phyloP scores from a whole-genome alignment of 2,329 filamentous ascomycete genomes.

The Blastomyces parvus region DNA sequence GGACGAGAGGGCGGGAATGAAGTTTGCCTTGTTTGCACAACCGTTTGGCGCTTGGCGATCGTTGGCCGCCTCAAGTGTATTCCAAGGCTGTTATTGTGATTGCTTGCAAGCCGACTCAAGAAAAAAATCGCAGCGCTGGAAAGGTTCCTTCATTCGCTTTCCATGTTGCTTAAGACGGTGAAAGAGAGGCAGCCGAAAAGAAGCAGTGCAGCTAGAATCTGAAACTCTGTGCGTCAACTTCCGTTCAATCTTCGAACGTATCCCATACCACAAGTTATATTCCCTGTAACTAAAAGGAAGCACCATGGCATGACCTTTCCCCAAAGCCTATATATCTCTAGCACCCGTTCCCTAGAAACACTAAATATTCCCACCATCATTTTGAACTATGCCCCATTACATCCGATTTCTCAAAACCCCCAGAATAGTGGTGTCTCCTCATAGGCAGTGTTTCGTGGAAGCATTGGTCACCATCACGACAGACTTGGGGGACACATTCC shows the following conservation, averaged over 20 bases:
- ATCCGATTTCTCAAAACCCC: constrained; percentile 61
- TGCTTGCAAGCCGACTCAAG: background rate
- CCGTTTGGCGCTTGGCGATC: background rate
- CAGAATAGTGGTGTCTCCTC: constrained; percentile 27
- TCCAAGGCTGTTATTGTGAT: background rate
- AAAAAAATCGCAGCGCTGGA: background rate
- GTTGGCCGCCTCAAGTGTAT: no score
- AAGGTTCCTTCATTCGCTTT: background rate
- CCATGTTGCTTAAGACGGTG: background rate
- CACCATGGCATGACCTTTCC: background rate
- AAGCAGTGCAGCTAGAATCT: background rate
- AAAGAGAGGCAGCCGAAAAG: background rate
- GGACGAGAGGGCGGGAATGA: no score
- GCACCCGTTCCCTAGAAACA: background rate
- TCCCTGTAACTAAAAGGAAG: no score
- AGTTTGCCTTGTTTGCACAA: background rate
- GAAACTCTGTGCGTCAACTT: background rate
- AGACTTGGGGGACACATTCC: constrained; percentile 58
- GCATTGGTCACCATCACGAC: constrained; percentile 56
- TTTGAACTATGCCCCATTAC: constrained; percentile 46
- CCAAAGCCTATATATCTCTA: background rate
- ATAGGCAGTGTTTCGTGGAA: constrained; percentile 29
- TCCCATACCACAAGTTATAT: background rate
- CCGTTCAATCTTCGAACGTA: background rate
- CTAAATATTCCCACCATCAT: constrained; percentile 20